These are phyloP conservation scores for Fusarium sp. DNA, from an alignment of 2,329 filamentous ascomycete genomes.

Conservation along the genomic window DNA sequence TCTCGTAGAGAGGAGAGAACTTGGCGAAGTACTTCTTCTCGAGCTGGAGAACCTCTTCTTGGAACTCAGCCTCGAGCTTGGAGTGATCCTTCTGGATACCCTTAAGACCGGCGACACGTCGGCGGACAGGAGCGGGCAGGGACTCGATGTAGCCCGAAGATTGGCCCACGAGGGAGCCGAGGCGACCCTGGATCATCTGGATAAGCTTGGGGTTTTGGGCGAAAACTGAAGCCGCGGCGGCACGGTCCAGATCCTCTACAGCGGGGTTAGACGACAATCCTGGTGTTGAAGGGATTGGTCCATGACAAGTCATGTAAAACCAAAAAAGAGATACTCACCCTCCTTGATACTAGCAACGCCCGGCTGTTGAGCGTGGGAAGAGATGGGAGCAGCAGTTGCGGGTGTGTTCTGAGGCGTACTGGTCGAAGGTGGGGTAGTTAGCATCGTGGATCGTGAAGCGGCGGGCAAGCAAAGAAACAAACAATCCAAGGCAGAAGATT, in stretches of 20 bases:
- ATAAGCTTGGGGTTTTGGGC: conserved; percentile 95
- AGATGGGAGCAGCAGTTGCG: conserved; percentile 94
- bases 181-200: conserved; percentile 97
- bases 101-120: conserved; percentile 93
- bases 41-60: conserved; percentile 95
- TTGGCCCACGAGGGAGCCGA: conserved; percentile 89
- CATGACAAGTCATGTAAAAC: neutral
- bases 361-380: conserved; percentile 95
- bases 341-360: conserved; percentile 96
- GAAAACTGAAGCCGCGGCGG: conserved; percentile 88
- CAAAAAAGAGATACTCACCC: conserved; percentile 67
- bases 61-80: conserved; percentile 97
- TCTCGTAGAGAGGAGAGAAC: conserved; percentile 96
- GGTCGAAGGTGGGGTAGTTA: conserved; percentile 59
- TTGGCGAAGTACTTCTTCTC: conserved; percentile 99
- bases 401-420: conserved; percentile 99
- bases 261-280: conserved; percentile 32
- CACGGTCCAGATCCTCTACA: conserved; percentile 88
- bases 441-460: conserved; percentile 40
- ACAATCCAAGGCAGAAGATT: conserved; percentile 11
- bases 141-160: conserved; percentile 99
- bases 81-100: conserved; percentile 99
- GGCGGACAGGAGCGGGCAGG: conserved; percentile 86
- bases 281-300: conserved; percentile 2
- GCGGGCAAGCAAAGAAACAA: conserved; percentile 35